These are phyloP conservation scores for Cystofilobasidium macerans DNA, from an alignment of 768 basidiomycete genomes.

Conservation along the genomic window DNA sequence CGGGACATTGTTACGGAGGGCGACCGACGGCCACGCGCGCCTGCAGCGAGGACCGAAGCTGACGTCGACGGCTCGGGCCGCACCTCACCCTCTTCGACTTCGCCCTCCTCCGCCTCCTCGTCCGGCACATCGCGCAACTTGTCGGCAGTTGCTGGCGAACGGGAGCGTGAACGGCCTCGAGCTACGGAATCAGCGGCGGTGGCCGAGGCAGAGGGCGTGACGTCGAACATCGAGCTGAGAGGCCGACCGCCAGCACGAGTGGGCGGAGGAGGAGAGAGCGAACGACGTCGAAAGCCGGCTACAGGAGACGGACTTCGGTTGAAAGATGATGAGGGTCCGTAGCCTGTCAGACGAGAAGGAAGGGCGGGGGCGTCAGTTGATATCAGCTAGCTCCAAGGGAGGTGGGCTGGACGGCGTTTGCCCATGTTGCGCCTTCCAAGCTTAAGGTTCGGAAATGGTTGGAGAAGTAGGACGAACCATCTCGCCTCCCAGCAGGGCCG, in stretches of 20 bases:
- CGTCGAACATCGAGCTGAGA: background rate
- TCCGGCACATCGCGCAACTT: too few relatives aligned
- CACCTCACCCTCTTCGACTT: constrained; percentile 12
- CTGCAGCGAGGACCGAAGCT: too few relatives aligned
- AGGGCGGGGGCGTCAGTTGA: too few relatives aligned
- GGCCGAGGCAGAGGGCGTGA: background rate
- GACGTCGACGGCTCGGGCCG: background rate
- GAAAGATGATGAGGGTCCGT: too few relatives aligned
- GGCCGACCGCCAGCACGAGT: too few relatives aligned
- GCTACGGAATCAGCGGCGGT: background rate
- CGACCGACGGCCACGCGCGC: background rate
- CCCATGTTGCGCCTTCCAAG: too few relatives aligned
- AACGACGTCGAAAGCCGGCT: background rate
- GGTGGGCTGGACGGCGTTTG: background rate
- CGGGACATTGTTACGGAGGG: background rate
- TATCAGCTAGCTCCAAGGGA: background rate
- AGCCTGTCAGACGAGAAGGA: too few relatives aligned
- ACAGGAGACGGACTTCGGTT: background rate
- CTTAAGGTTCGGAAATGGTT: too few relatives aligned
- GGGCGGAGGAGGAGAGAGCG: background rate
- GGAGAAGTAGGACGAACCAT: too few relatives aligned
- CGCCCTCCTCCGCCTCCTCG: background rate
- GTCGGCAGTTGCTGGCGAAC: background rate
- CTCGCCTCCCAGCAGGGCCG: too few relatives aligned
- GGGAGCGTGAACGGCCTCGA: background rate